phyloP scores from a whole-genome alignment of 441 rosid species.

The Populus hybrid region DNA sequence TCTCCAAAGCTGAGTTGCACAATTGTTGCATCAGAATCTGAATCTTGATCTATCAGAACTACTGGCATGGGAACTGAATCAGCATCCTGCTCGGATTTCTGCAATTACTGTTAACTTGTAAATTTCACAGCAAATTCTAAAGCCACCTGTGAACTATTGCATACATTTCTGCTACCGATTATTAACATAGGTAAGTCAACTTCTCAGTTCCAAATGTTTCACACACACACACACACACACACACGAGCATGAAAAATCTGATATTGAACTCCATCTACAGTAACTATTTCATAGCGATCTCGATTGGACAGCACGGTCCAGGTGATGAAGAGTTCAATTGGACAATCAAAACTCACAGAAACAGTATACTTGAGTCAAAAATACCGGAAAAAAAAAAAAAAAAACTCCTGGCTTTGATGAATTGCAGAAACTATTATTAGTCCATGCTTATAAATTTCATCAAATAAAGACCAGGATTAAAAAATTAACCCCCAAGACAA shows the following conservation, averaged over 20 bases:
- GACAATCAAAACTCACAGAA: neutral
- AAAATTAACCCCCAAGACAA: neutral
- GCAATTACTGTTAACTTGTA: constrained; percentile 33
- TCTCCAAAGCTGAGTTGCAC: constrained; percentile 94
- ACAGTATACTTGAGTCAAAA: neutral
- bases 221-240: neutral
- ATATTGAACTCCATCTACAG: neutral
- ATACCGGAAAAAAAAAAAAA: neutral
- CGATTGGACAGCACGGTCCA: neutral
- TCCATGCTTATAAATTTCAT: neutral
- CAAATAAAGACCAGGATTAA: neutral
- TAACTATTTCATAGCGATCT: neutral
- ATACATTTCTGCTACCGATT: constrained; percentile 11
- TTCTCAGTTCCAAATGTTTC: neutral
- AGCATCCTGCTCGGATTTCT: constrained; percentile 50
- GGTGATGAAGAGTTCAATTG: neutral
- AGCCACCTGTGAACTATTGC: constrained; percentile 21
- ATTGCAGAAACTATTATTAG: neutral
- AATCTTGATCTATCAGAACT: constrained; percentile 84
- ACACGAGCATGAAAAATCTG: neutral
- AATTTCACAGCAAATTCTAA: constrained; percentile 27
- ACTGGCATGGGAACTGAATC: constrained; percentile 59
- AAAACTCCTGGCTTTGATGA: neutral
- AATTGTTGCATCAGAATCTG: constrained; percentile 74
- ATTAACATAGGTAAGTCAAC: constrained; percentile 2